phyloP scores from a whole-genome alignment of 306 rosid genomes.

The Sechiopsis laciniata region DNA sequence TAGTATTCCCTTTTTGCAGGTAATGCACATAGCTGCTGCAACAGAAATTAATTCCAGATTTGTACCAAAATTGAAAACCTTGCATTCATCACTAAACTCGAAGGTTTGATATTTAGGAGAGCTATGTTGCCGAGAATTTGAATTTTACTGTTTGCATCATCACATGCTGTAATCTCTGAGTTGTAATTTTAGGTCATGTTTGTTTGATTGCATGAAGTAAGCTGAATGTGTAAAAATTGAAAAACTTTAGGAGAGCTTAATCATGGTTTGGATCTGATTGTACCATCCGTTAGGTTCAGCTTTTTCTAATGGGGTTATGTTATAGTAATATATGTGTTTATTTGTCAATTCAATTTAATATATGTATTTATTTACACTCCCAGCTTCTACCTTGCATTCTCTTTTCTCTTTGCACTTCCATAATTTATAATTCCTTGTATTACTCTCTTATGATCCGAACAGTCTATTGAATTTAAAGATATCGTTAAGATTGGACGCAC shows the following conservation, averaged over 20 bases:
- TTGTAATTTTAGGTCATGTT: background rate
- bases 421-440: constrained; percentile 7
- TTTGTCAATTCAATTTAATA: background rate
- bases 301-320: background rate
- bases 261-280: background rate
- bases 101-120: constrained; percentile 54
- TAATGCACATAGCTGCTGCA: constrained; percentile 96
- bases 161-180: background rate
- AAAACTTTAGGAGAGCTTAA: background rate
- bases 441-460: constrained; percentile 24
- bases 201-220: background rate
- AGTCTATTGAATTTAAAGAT: constrained; percentile 88
- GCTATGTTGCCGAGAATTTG: background rate
- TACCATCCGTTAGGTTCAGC: constrained; percentile 6
- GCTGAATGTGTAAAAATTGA: background rate
- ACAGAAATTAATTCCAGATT: constrained; percentile 73
- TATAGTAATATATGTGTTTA: background rate
- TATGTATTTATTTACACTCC: background rate
- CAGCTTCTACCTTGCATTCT: constrained; percentile 3
- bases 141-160: background rate
- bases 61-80: constrained; percentile 68
- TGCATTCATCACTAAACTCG: constrained; percentile 56
- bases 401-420: background rate
- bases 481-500: constrained; percentile 97
- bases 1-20: constrained; percentile 37